These are phyloP conservation scores for Spergularia azorica DNA, from an alignment of 179 eudicot species.

Conservation along the genomic window DNA sequence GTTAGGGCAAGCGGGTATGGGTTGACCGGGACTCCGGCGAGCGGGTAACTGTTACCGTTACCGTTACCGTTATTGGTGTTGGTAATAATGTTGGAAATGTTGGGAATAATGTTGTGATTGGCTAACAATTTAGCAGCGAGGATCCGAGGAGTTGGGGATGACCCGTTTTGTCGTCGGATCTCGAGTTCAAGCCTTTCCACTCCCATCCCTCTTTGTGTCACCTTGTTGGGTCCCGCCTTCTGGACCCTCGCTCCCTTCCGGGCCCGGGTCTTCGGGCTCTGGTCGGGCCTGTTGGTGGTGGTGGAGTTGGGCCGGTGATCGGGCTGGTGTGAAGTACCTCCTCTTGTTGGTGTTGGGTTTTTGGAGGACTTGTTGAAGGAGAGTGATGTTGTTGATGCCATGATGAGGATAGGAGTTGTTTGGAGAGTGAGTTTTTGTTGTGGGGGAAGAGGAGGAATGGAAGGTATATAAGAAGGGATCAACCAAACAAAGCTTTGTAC, in stretches of 20 bases:
- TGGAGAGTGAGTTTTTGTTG: background rate
- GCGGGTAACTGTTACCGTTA: background rate
- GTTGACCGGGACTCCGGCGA: constrained; percentile 24
- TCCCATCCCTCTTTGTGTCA: constrained; percentile 59
- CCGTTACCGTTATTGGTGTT: background rate
- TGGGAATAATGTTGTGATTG: too few species aligned
- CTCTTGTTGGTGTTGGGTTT: too few species aligned
- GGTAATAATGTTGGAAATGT: background rate
- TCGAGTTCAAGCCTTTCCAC: constrained; percentile 63
- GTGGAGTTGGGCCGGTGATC: background rate
- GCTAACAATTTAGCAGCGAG: background rate
- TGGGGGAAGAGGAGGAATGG: background rate
- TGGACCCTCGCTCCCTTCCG: constrained; percentile 19
- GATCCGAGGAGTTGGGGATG: background rate
- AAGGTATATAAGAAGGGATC: constrained; percentile 4
- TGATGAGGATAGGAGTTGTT: background rate
- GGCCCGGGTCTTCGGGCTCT: constrained; percentile 31
- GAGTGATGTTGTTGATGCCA: constrained; percentile 38
- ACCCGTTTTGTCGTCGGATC: background rate
- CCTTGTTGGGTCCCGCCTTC: constrained; percentile 22
- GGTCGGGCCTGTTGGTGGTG: constrained; percentile 1
- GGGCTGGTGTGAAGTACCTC: background rate
- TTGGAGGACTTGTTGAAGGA: constrained; percentile 22
- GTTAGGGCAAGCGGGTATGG: constrained; percentile 4
- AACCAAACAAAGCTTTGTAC: constrained; percentile 16